Base-by-base conservation (phyloP, 768 basidiomycete species). In the Russula vinacea region DNA sequence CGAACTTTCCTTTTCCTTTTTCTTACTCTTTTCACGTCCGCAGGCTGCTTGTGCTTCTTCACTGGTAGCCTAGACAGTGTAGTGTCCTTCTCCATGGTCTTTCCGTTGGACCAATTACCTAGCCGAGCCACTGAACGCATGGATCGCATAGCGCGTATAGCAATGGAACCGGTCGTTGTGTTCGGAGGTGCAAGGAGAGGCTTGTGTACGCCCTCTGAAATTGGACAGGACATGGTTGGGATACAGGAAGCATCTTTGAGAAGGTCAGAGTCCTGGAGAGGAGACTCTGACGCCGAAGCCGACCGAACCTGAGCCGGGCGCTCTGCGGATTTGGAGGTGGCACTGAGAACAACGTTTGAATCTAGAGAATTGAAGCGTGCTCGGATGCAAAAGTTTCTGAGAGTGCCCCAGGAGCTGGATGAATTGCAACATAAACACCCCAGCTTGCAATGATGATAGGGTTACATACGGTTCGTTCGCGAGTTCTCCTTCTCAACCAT, bases 91-190 rank as follows among this genome's bases (percentile, higher is more conserved):
- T 79, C 75, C 1, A 62, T 76, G 17, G 74, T 76, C 71, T 76
- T 80, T 60, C 84, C 74, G 69, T 86, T 85, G 26, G 84, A 83
- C 88, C 89, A 89, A 70, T 86, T 87, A 1, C 85, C 82, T 52
- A 92, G 85, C 39, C 85, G 77, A 4, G 90, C 90, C 47, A 92
- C 73, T 2, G 85, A 86, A 32, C 86, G 79, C 68, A 93, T 85
- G 16, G 86, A 87, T 49, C 87, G 80, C 77, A 92, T 92, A 5
- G 90, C 90, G 6, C 90, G 83, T 33, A 92, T 62, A 0, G 90
- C 90, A 49, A 92, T 88, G 0, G 88, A 90, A 35, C 81, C 83
- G 33, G 82, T 81, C 56, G 69, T 40, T 56, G 67, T 45, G 55
- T 49, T 37, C 22, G 69, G 39, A 42, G 64, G 56, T 5, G 29